Conservation (phyloP, 148 eudicot genomes). For the Vaccinium myrtillus region DNA sequence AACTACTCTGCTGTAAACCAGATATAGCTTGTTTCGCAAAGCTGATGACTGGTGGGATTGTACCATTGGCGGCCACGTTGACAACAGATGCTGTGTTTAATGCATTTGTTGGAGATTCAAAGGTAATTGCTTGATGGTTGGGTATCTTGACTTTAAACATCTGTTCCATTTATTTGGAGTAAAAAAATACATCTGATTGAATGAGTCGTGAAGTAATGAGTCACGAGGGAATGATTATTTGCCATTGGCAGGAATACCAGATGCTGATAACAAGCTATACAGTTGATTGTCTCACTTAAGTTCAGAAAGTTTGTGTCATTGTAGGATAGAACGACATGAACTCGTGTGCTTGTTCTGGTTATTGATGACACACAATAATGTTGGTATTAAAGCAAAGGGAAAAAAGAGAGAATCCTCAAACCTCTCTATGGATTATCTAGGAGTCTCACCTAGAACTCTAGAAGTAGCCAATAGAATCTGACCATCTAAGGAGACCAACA, state of each 20-base stretch:
- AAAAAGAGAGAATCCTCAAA: background rate
- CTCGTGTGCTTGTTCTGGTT: background rate
- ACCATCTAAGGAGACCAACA: too few relatives aligned
- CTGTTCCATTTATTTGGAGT: background rate
- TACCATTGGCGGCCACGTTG: constrained; percentile 93
- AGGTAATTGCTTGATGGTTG: constrained; percentile 40
- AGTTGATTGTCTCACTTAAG: background rate
- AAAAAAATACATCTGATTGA: background rate
- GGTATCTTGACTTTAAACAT: background rate
- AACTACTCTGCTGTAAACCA: constrained; percentile 80
- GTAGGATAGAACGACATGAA: background rate
- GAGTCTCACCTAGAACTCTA: background rate
- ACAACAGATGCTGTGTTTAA: constrained; percentile 74
- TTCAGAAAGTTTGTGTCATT: background rate
- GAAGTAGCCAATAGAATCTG: background rate
- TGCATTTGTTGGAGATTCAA: constrained; percentile 79
- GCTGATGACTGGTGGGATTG: constrained; percentile 91
- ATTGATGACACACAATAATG: background rate
- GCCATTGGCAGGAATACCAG: background rate
- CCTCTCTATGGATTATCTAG: background rate
- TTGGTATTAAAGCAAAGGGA: background rate
- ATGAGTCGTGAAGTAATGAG: background rate
- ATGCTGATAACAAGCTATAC: background rate
- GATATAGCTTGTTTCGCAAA: constrained; percentile 94
- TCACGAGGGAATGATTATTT: background rate